Conservation (phyloP, 1,284 basidiomycete genomes). For the Ceratobasidium sp. region DNA sequence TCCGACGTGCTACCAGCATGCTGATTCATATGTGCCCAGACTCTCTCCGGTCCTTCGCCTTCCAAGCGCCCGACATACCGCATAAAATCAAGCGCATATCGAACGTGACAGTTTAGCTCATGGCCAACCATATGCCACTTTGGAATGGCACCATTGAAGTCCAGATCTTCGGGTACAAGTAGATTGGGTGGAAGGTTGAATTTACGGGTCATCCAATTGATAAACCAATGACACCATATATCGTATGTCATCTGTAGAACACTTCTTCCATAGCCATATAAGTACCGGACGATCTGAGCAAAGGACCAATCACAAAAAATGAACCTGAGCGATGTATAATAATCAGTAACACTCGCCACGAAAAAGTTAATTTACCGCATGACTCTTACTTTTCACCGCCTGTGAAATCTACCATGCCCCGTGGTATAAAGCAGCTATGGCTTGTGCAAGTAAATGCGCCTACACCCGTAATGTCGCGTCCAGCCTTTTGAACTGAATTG, state of each 20-base stretch:
- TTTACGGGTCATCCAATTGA: background rate
- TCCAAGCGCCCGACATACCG: slow-evolving; percentile 3
- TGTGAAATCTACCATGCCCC: background rate
- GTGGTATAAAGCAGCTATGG: background rate
- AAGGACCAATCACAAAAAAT: too few relatives aligned
- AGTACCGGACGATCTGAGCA: too few relatives aligned
- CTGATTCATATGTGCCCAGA: slow-evolving; percentile 20
- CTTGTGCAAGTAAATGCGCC: background rate
- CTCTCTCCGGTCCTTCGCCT: background rate
- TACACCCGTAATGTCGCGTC: slow-evolving; percentile 7
- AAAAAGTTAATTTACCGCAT: background rate
- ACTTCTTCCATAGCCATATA: too few relatives aligned
- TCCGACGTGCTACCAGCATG: slow-evolving; percentile 5
- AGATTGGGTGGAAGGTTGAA: too few relatives aligned
- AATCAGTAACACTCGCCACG: too few relatives aligned
- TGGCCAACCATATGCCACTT: slow-evolving; percentile 19
- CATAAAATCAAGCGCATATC: background rate
- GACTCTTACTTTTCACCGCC: slow-evolving; percentile 2
- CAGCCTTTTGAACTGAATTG: background rate
- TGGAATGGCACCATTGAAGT: background rate
- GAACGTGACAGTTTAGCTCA: background rate
- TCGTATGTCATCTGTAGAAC: background rate
- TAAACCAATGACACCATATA: slow-evolving; percentile 1
- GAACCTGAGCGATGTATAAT: too few relatives aligned
- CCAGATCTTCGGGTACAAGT: background rate